These are phyloP conservation scores for Phellopilus nigrolimitatus DNA, from an alignment of 1,284 basidiomycete genomes.

Conservation along the genomic window DNA sequence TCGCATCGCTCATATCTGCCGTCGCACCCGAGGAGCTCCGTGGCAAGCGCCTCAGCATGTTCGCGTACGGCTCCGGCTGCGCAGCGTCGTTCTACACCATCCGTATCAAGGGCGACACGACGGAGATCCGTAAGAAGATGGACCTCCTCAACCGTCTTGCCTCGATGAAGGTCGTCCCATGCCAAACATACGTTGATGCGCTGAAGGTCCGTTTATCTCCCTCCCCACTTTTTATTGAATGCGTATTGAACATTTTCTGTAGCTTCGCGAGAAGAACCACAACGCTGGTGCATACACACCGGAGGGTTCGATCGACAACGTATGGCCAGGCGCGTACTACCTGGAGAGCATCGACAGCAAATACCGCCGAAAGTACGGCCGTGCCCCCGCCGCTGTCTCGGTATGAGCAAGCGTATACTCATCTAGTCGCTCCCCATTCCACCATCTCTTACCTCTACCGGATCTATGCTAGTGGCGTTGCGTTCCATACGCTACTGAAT, in stretches of 20 bases:
- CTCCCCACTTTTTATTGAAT: background rate
- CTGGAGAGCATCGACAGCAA: slow-evolving; percentile 89
- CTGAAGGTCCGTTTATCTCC: slow-evolving; percentile 52
- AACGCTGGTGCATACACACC: slow-evolving; percentile 87
- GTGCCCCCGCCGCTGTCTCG: slow-evolving; percentile 7
- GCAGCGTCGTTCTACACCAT: slow-evolving; percentile 90
- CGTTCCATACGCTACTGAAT: background rate
- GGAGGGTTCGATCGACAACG: slow-evolving; percentile 82
- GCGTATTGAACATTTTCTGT: slow-evolving; percentile 3
- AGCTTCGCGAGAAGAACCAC: slow-evolving; percentile 97
- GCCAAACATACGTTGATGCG: slow-evolving; percentile 78
- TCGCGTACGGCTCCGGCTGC: slow-evolving; percentile 91
- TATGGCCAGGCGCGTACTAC: slow-evolving; percentile 95
- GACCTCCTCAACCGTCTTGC: slow-evolving; percentile 75
- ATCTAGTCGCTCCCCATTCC: background rate
- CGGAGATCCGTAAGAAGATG: slow-evolving; percentile 75
- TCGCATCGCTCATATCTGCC: slow-evolving; percentile 76
- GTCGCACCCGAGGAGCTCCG: slow-evolving; percentile 62
- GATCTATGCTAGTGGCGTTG: background rate
- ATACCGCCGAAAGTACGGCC: slow-evolving; percentile 84
- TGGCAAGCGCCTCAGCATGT: slow-evolving; percentile 86
- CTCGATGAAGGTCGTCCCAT: slow-evolving; percentile 87
- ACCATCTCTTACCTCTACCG: background rate
- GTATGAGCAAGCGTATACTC: background rate
- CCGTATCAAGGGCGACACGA: slow-evolving; percentile 81